Base-by-base conservation (phyloP, 1,284 basidiomycete genomes). In the Ustilago cynodontis region DNA sequence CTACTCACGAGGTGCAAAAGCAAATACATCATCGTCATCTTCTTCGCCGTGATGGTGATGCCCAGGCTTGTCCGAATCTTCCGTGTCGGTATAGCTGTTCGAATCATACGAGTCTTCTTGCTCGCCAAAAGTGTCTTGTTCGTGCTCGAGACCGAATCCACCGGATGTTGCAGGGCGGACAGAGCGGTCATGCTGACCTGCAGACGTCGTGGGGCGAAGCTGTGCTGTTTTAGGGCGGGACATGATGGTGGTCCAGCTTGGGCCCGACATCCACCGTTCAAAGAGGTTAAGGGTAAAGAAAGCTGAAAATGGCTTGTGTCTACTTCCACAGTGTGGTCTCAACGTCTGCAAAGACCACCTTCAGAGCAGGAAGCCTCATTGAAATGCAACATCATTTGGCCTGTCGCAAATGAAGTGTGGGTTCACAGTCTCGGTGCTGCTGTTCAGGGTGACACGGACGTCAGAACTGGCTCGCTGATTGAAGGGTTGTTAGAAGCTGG, bases 11-110 rank as follows among this genome's bases (percentile, higher is more conserved):
- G 73, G 73, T 18, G 68, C 73, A 29, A 76, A 76, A 3, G 73
- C 73, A 53, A 76, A 76, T 14, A 76, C 65, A 29, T 75, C 67
- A 29, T 59, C 63, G n/a, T 75, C 72, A 14, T 75, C 72, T 10
- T 63, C 51, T 31, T 62, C 67, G 9, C n/a, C 56, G 0, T 53
- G 59, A 22, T 58, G 59, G 2, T 60, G 64, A 20, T 60, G 45
- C 9, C 24, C 57, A 5, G n/a, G 16, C 5, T 56, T 45, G 13
- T 58, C 55, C 0, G 47, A 52, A 1, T 53, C 64, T 16, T 59
- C 60, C 4, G 51, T 41, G 20, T 54, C 52, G 22, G 22, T 0
- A 22, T 49, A 59, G 0, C 39, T 52, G 10, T 28, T 29, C 2
- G 63, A 65, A 5, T 52, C 28, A 18, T 53, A 37, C 5, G 55